Evolutionary conservation across 192 early-diverging fungal genomes (phyloP), one percentile per base, ranked within the genome.

Genomic region (Haplosporangium gracile): DNA sequence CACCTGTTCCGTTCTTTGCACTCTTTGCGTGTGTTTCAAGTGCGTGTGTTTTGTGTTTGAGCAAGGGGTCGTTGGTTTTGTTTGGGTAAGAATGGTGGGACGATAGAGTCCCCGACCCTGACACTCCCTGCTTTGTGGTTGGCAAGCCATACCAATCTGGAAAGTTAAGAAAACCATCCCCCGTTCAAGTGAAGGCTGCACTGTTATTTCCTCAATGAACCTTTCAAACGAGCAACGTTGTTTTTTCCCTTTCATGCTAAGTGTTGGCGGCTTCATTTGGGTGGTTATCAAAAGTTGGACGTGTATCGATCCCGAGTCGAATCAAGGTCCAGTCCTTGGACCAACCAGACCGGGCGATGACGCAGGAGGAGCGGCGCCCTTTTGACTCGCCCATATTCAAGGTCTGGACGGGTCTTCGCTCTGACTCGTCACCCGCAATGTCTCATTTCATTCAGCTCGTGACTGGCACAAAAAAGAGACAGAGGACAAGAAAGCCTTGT

Each of bases 221-320:
- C 49, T 0, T 51, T 51, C 11, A 32, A 65, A 29, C 26, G 29
- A 29, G 11, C 60, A 8, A 29, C 26, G 60, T 65, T 65, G 24
- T 29, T 65, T 32, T 51, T 51, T 51, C 49, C 20, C 49, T 51
- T 20, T 51, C 18, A 20, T 51, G 49, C 49, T 0, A 51, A 51
- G 49, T 45, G 43, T 15, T 51, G 18, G 16, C 18, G 49, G 49
- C 49, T 51, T 20, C 49, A 5, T 51, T 65, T 26, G 60, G 60
- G 24, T 26, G 60, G n/a, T 34, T 65, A 65, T 65, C 60, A 65
- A 65, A 65, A 65, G 60, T 65, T 2, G 60, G 60, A 15, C 29
- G 26, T 65, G 60, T 29, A 65, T 65, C 60, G 29, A 65, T 65
- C 60, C 60, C 60, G 60, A 65, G 60, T 65, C 60, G 32, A 65